Conservation (phyloP, 2,329 filamentous ascomycete genomes). For the Aspergillus sp. region DNA sequence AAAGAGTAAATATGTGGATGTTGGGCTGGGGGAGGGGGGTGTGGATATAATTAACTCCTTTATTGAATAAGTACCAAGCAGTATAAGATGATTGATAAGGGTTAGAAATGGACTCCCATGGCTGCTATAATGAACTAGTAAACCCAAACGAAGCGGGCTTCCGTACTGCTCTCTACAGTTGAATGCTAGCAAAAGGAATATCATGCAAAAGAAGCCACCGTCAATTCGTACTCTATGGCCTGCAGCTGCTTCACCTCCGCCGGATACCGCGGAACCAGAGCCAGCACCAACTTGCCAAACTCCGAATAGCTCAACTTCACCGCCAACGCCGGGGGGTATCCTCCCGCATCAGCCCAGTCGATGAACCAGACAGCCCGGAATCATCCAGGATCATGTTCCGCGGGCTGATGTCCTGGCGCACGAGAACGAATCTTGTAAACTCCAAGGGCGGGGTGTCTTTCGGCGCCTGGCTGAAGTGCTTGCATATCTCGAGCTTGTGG, state of each 20-base stretch:
- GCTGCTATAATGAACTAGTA: too few species aligned
- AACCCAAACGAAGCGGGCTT: too few species aligned
- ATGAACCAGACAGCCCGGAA: slow-evolving; percentile 6
- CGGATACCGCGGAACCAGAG: slow-evolving; percentile 7
- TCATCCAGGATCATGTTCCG: slow-evolving; percentile 9
- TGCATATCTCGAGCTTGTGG: slow-evolving; percentile 15
- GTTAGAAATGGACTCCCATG: too few species aligned
- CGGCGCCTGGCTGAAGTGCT: slow-evolving; percentile 5
- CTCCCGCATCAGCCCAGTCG: slow-evolving; percentile 10
- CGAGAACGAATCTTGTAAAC: slow-evolving; percentile 9
- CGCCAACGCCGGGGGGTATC: slow-evolving; percentile 14
- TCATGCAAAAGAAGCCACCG: slow-evolving; percentile 1
- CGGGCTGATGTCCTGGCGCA: slow-evolving; percentile 9
- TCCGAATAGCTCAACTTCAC: slow-evolving; percentile 9
- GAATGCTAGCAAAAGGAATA: too few species aligned
- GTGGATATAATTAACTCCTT: too few species aligned
- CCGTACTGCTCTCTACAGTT: too few species aligned
- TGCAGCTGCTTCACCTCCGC: slow-evolving; percentile 8
- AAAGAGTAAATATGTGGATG: too few species aligned
- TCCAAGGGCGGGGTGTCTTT: slow-evolving; percentile 8
- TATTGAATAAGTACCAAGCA: too few species aligned
- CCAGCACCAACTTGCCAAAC: slow-evolving; percentile 9
- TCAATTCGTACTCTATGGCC: slow-evolving; percentile 12
- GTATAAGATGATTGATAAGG: too few species aligned
- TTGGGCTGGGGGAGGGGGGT: too few species aligned